Evolutionary conservation across 2,329 filamentous ascomycete genomes (phyloP).

Genomic region (Colletotrichum sp.): DNA sequence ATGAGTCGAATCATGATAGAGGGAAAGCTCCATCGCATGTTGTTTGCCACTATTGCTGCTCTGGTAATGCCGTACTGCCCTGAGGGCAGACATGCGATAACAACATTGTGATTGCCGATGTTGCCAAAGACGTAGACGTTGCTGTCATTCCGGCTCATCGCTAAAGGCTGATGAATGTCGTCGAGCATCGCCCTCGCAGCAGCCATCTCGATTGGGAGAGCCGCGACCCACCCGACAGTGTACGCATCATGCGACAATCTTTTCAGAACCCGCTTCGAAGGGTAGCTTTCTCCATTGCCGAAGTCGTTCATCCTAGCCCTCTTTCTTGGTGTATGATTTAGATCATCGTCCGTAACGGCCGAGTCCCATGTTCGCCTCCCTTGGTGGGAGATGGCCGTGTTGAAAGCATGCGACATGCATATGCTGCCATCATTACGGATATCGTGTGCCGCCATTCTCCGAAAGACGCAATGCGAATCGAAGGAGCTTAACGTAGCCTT

Average conservation of each 20-base stretch:
- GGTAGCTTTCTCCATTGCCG: rapidly evolving
- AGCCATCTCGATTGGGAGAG: slow-evolving; percentile 19
- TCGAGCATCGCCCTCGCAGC: slow-evolving; percentile 25
- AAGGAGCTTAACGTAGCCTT: background rate
- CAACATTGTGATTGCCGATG: background rate
- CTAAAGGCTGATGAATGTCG: background rate
- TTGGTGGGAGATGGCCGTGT: background rate
- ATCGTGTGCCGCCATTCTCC: background rate
- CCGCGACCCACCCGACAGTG: slow-evolving; percentile 25
- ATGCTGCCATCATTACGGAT: rapidly evolving
- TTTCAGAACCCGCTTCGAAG: background rate
- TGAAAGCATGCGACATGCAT: background rate
- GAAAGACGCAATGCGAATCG: background rate
- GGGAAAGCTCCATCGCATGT: slow-evolving; percentile 21
- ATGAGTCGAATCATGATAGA: slow-evolving; percentile 17
- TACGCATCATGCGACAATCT: slow-evolving; percentile 3
- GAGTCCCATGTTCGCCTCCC: background rate
- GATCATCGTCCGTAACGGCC: background rate
- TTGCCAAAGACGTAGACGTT: background rate
- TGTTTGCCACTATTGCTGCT: background rate
- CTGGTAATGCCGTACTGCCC: background rate
- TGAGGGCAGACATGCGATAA: slow-evolving; percentile 1
- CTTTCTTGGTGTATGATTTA: rapidly evolving
- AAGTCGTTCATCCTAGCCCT: background rate
- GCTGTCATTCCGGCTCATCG: background rate